Base-by-base conservation (phyloP, 2,329 filamentous ascomycete genomes). In the Tolypocladium ophioglossoides region DNA sequence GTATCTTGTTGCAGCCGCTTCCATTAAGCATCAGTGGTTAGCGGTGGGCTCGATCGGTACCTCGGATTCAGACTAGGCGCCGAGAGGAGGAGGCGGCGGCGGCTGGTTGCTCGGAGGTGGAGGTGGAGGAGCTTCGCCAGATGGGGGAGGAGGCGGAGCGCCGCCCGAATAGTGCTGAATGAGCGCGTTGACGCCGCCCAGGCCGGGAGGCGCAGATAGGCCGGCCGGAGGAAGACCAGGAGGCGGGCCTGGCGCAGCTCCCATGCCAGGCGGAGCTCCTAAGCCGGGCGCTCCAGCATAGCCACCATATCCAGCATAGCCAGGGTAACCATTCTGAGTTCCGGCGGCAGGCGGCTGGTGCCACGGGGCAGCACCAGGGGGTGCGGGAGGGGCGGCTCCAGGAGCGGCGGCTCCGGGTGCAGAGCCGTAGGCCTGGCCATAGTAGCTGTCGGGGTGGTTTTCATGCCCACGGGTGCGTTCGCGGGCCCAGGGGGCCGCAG, bases 91-190 rank as follows among this genome's bases (percentile, higher is more conserved):
- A 55, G 83, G 83, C 27, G 86, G 84, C 18, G 83, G 83, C 59
- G 83, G 78, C 58, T 82, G 83, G 59, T 76, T 75, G 53, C 78
- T 78, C 54, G 83, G 83, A 59, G 83, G 84, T 22, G 86, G 84
- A 39, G 84, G 83, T 55, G 84, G 83, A 51, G 78, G 77, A 54
- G 77, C 67, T 46, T 71, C 69, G 44, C 69, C 67, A 57, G 80
- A 79, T 27, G 81, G 79, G n/a, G 82, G 81, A 30, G 84, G 83
- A 46, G 80, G 80, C 54, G 78, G 73, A 35, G 70, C 71, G 50
- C 76, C 74, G 58, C 72, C 73, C 40, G 79, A 75, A 58, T 82
- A 88, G 63, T 85, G 84, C 68, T 87, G 82, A 63, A 87, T 84
- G 55, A 89, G 74, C 49, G 82, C 80, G 64, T 79, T 84, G 57